A percentile compares a stretch with the other conserved stretches of the same genome.
Conservation (phyloP, 331 rosid species). For the Pyracantha coccinea region DNA sequence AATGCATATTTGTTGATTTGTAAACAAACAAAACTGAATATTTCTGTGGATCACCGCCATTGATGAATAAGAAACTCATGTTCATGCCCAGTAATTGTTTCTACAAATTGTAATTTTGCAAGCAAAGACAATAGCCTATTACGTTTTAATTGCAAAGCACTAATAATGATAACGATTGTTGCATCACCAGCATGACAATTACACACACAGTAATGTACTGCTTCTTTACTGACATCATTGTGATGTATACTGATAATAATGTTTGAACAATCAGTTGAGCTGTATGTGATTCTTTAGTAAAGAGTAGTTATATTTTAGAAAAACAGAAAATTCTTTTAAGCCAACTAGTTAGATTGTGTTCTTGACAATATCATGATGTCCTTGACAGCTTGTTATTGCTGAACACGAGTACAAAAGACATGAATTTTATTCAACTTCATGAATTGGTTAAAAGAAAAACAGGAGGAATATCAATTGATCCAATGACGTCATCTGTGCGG, state of each 20-base stretch:
- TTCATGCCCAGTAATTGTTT: not conserved
- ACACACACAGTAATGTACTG: not conserved
- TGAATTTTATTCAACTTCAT: constrained; percentile 84
- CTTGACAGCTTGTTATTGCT: constrained; percentile 84
- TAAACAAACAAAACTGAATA: not conserved
- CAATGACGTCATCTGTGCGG: constrained; percentile 73
- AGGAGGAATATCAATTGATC: constrained; percentile 96
- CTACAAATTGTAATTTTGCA: not conserved
- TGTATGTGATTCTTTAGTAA: not conserved
- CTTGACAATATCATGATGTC: constrained; percentile 17
- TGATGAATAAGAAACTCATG: not conserved
- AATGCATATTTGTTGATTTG: too few species aligned
- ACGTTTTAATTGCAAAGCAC: not conserved
- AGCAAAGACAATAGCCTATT: too few species aligned
- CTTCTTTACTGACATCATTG: not conserved
- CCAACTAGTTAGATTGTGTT: not conserved
- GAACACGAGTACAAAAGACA: constrained; percentile 96
- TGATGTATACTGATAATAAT: not conserved
- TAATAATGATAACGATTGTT: not conserved
- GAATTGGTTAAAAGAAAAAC: constrained; percentile 96
- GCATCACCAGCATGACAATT: not conserved
- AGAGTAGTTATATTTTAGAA: not conserved
- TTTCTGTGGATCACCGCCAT: not conserved
- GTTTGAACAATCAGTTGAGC: not conserved
- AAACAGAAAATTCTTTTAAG: too few species aligned